Percentiles rank a stretch among this genome's conserved stretches.
Conservation (phyloP, 1,284 basidiomycete species). For the Erythrobasidium hasegawianum region DNA sequence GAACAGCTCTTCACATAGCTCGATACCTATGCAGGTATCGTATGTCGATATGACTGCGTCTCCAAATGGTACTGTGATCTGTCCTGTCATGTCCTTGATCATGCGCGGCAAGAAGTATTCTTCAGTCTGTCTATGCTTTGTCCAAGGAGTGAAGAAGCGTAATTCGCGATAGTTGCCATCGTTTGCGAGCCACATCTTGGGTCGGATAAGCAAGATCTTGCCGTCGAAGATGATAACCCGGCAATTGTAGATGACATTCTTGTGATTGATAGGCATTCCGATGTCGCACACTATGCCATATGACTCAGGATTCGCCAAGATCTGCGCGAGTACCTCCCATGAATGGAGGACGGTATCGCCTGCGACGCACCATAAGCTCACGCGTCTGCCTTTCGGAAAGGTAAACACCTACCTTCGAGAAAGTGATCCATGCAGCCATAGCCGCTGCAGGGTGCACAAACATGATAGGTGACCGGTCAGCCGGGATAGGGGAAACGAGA, state of each 20-base stretch:
- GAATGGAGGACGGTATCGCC: constrained; percentile 92
- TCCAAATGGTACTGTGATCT: constrained; percentile 89
- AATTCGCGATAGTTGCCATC: constrained; percentile 97
- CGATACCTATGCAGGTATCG: constrained; percentile 95
- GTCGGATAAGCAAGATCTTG: constrained; percentile 86
- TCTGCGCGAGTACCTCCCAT: constrained; percentile 87
- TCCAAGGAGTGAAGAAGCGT: constrained; percentile 94
- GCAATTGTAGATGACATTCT: constrained; percentile 97
- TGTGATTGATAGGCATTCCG: constrained; percentile 94
- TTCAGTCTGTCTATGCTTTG: constrained; percentile 78
- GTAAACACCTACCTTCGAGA: constrained; percentile 62
- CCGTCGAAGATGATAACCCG: constrained; percentile 80
- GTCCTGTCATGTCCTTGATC: constrained; percentile 79
- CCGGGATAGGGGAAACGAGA: neutral
- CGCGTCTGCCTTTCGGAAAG: neutral
- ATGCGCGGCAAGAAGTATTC: constrained; percentile 84
- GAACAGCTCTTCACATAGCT: constrained; percentile 95
- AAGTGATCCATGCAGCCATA: constrained; percentile 95
- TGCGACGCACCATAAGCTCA: constrained; percentile 47
- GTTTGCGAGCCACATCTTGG: constrained; percentile 99
- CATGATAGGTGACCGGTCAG: neutral
- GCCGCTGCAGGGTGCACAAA: constrained; percentile 57
- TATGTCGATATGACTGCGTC: constrained; percentile 87
- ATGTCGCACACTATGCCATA: constrained; percentile 84
- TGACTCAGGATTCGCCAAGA: constrained; percentile 71